phyloP scores from a whole-genome alignment of 768 basidiomycete species.

The Naganishia vaughanmartiniae region DNA sequence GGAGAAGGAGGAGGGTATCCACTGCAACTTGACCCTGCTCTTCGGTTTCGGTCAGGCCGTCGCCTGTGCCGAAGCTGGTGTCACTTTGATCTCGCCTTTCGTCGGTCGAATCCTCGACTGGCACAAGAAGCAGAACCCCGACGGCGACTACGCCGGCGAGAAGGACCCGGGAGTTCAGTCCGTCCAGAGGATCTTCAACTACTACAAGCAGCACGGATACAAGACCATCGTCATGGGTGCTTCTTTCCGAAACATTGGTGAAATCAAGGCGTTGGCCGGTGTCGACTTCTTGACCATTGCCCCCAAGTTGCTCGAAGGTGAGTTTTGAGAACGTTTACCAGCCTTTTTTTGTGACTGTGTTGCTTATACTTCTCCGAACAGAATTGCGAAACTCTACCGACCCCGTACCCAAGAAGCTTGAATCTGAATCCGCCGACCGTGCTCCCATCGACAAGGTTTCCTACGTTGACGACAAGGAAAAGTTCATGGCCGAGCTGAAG shows the following conservation, averaged over 20 bases:
- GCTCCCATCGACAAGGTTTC: slow-evolving; percentile 73
- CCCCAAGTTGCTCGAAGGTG: slow-evolving; percentile 26
- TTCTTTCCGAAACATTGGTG: slow-evolving; percentile 95
- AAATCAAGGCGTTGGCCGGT: slow-evolving; percentile 92
- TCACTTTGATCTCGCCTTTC: slow-evolving; percentile 98
- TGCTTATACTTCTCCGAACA: slow-evolving; percentile 57
- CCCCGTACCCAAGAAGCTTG: slow-evolving; percentile 79
- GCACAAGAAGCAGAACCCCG: slow-evolving; percentile 81
- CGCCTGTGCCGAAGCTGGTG: slow-evolving; percentile 95
- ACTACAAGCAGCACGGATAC: slow-evolving; percentile 96
- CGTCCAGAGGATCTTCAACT: slow-evolving; percentile 92
- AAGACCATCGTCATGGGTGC: slow-evolving; percentile 99
- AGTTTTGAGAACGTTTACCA: not conserved
- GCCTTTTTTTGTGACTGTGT: not conserved
- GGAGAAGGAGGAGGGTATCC: slow-evolving; percentile 86
- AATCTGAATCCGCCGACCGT: slow-evolving; percentile 56
- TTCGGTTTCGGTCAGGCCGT: slow-evolving; percentile 99
- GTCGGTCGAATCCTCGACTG: slow-evolving; percentile 91
- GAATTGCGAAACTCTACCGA: slow-evolving; percentile 76
- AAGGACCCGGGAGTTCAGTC: slow-evolving; percentile 93
- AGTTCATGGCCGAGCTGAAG: slow-evolving; percentile 91
- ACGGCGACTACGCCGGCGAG: slow-evolving; percentile 83
- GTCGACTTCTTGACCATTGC: slow-evolving; percentile 94
- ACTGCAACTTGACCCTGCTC: slow-evolving; percentile 97
- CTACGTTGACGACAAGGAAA: slow-evolving; percentile 86